A percentile compares a stretch with the other conserved stretches of the same genome.
Evolutionary conservation across 352 stramenopile genomes (phyloP).

Genomic region (Pythium oligandrum): DNA sequence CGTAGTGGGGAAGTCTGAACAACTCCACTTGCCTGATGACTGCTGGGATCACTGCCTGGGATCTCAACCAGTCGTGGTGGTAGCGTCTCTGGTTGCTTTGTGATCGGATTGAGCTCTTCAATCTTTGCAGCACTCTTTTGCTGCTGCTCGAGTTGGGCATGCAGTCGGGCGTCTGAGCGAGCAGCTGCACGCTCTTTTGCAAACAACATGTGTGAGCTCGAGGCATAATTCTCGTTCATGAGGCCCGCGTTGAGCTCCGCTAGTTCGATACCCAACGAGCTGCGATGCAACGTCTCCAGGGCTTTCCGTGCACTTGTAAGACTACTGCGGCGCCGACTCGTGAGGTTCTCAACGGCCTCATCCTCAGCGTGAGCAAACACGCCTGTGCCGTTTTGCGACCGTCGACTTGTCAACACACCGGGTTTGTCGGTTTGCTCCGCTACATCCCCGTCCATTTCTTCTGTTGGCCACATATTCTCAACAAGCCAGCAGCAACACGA

Average conservation of each 20-base stretch:
- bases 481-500: slow-evolving; percentile 57
- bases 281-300: slow-evolving; percentile 43
- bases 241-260: slow-evolving; percentile 23
- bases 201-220: slow-evolving; percentile 47
- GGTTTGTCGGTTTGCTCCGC: no score
- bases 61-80: slow-evolving; percentile 32
- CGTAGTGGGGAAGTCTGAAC: not conserved
- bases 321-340: slow-evolving; percentile 28
- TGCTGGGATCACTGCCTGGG: no score
- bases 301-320: slow-evolving; percentile 30
- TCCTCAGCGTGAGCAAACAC: no score
- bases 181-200: slow-evolving; percentile 35
- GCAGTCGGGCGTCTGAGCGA: not conserved
- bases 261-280: slow-evolving; percentile 17
- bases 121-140: not conserved
- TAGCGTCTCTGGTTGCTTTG: slow-evolving; percentile 25
- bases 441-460: no score
- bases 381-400: no score
- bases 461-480: slow-evolving; percentile 32
- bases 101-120: slow-evolving; percentile 38
- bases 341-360: no score
- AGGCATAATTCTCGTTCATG: slow-evolving; percentile 47
- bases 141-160: not conserved
- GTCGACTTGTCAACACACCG: no score
- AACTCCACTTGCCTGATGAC: no score